phyloP scores from a whole-genome alignment of 208 protist genomes.

The Trypanosomatidae sp. region DNA sequence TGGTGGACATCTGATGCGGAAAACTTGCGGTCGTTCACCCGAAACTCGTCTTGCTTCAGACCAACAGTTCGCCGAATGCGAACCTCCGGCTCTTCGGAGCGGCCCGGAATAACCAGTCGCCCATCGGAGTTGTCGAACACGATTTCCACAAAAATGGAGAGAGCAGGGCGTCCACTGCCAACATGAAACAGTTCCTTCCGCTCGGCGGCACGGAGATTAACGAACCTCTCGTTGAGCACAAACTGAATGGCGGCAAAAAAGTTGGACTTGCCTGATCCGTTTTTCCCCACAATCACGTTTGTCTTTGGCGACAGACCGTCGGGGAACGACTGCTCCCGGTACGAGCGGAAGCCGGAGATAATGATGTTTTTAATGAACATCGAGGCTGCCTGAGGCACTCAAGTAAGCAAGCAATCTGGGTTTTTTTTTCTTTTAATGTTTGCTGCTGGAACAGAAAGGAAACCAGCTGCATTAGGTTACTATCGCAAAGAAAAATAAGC shows the following conservation, averaged over 20 bases:
- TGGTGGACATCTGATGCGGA: conserved; percentile 93
- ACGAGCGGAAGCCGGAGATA: conserved; percentile 92
- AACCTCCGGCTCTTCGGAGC: conserved; percentile 91
- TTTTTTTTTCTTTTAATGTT: no score
- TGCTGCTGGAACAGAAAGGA: no score
- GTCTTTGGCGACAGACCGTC: conserved; percentile 77
- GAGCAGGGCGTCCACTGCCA: conserved; percentile 75
- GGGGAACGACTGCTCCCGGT: conserved; percentile 86
- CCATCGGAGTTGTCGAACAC: conserved; percentile 98
- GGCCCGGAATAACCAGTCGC: conserved; percentile 92
- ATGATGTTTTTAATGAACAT: conserved; percentile 95
- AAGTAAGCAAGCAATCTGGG: no score
- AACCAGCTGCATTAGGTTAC: no score
- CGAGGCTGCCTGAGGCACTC: no score
- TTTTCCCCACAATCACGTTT: conserved; percentile 95
- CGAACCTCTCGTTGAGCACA: conserved; percentile 95
- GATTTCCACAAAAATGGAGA: conserved; percentile 98
- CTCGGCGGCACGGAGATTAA: conserved; percentile 84
- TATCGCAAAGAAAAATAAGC: no score
- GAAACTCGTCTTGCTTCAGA: conserved; percentile 99
- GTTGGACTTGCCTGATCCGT: conserved; percentile 98
- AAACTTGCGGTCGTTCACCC: conserved; percentile 96
- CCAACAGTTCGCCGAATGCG: conserved; percentile 96
- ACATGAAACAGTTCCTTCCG: conserved; percentile 96
- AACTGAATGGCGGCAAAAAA: conserved; percentile 98